Evolutionary conservation across 768 basidiomycete genomes (phyloP).

Genomic region (Tylopilus balloui): DNA sequence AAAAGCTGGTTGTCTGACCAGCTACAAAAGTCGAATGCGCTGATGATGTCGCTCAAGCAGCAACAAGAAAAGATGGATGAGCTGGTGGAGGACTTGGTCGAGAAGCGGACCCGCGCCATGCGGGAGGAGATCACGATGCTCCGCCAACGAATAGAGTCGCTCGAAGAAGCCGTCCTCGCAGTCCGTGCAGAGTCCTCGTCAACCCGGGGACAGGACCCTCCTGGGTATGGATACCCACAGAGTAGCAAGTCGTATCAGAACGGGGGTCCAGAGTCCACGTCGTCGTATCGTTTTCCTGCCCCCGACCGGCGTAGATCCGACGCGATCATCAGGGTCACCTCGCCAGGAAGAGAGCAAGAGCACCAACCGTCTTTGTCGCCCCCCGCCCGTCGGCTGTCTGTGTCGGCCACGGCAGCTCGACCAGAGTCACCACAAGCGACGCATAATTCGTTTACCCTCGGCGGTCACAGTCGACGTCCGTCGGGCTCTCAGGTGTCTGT

Average conservation of each 20-base stretch:
- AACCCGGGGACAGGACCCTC: slow-evolving; percentile 11
- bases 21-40: slow-evolving; percentile 55
- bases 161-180: slow-evolving; percentile 47
- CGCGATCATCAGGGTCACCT: slow-evolving; percentile 33
- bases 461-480: slow-evolving; percentile 19
- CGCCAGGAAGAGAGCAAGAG: slow-evolving; percentile 43
- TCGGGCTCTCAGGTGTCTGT: slow-evolving; percentile 11
- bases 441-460: slow-evolving; percentile 15
- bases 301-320: slow-evolving; percentile 35
- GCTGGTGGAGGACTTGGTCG: slow-evolving; percentile 55
- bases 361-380: slow-evolving; percentile 37
- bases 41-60: slow-evolving; percentile 49
- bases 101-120: slow-evolving; percentile 54
- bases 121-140: slow-evolving; percentile 58
- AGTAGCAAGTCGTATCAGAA: slow-evolving; percentile 34
- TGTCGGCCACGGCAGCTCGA: slow-evolving; percentile 39
- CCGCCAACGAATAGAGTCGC: slow-evolving; percentile 60
- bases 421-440: slow-evolving; percentile 37
- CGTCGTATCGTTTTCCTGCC: slow-evolving; percentile 48
- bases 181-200: slow-evolving; percentile 24
- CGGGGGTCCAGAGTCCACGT: slow-evolving; percentile 33
- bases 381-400: slow-evolving; percentile 44
- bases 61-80: slow-evolving; percentile 63
- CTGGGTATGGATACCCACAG: slow-evolving; percentile 19
- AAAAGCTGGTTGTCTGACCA: slow-evolving; percentile 76